phyloP scores from a whole-genome alignment of 202 grass and related monocot species.

The Panicum hallii region DNA sequence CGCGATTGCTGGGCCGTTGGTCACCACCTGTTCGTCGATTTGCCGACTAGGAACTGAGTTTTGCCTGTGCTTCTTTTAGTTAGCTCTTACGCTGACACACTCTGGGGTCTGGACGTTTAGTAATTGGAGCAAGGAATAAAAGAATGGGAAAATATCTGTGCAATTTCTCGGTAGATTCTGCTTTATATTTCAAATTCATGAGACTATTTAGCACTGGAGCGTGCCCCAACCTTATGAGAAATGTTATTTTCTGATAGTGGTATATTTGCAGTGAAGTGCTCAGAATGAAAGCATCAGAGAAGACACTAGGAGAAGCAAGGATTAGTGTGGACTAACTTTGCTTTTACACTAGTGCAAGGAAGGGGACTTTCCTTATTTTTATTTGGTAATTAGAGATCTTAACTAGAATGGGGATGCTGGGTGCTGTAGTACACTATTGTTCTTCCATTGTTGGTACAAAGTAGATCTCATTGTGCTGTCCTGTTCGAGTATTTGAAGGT shows the following conservation, averaged over 20 bases:
- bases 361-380: background rate
- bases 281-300: background rate
- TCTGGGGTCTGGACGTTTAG: background rate
- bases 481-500: constrained; percentile 3
- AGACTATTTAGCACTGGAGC: constrained; percentile 6
- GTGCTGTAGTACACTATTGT: background rate
- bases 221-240: constrained; percentile 3
- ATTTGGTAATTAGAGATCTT: background rate
- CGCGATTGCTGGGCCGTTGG: background rate
- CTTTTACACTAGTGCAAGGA: background rate
- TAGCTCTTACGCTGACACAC: background rate
- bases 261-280: background rate
- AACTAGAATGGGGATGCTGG: background rate
- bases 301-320: background rate
- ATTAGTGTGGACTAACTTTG: background rate
- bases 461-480: background rate
- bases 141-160: background rate
- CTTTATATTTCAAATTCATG: background rate
- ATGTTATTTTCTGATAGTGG: background rate
- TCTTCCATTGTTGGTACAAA: constrained; percentile 11
- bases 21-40: constrained; percentile 42
- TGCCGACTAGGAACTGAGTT: background rate
- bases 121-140: background rate
- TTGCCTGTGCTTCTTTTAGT: background rate
- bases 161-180: background rate